Percentiles rank a stretch among this genome's conserved stretches.
Conservation (phyloP, 768 basidiomycete genomes). For the Cystobasidium tubakii region DNA sequence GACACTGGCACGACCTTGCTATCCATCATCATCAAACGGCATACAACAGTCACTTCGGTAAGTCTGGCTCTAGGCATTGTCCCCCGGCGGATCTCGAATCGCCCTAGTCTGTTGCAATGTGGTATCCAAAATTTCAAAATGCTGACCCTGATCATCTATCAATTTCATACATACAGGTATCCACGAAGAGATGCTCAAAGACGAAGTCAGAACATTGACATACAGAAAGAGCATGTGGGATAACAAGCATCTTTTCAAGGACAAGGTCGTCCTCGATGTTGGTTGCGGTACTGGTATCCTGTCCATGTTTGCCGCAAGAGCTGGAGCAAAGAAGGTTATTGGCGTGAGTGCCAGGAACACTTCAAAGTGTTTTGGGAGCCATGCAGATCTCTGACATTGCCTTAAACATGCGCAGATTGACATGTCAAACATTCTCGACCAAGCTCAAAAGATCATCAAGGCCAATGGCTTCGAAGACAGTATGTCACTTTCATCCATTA, state of each 20-base stretch:
- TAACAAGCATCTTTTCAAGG: constrained; percentile 87
- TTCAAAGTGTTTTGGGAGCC: not conserved
- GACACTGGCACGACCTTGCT: not conserved
- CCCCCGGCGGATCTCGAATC: not conserved
- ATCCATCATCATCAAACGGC: not conserved
- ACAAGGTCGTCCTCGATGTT: constrained; percentile 91
- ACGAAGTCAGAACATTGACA: constrained; percentile 85
- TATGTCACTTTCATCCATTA: constrained; percentile 52
- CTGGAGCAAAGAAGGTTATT: constrained; percentile 48
- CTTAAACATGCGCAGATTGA: constrained; percentile 56
- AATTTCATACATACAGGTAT: constrained; percentile 44
- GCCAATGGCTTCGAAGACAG: constrained; percentile 94
- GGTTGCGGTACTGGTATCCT: constrained; percentile 84
- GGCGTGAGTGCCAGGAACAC: constrained; percentile 37
- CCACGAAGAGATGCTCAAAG: constrained; percentile 92
- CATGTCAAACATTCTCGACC: constrained; percentile 99
- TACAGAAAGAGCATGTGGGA: constrained; percentile 92
- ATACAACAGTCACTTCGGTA: constrained; percentile 31
- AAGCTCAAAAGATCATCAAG: constrained; percentile 92
- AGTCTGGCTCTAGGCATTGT: not conserved
- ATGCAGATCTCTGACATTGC: not conserved
- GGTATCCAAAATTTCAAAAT: constrained; percentile 14
- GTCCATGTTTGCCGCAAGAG: constrained; percentile 48
- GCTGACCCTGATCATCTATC: constrained; percentile 20
- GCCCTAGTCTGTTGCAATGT: too few relatives aligned